phyloP scores from a whole-genome alignment of 495 filamentous ascomycete genomes.

The Lentithecium fluviatile region DNA sequence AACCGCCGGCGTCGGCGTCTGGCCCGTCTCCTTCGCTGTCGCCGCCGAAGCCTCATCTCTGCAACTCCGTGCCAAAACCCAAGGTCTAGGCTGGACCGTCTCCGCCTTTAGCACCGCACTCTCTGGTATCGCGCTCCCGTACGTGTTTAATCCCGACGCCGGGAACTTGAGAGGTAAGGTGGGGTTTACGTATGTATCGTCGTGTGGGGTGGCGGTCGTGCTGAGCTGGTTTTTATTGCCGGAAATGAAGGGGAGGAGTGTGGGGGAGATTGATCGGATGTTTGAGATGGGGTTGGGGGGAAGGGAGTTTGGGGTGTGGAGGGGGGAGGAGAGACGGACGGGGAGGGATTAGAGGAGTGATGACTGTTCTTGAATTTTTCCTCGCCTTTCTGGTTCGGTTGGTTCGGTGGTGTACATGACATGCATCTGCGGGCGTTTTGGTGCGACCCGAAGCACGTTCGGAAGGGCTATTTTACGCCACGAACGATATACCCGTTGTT shows the following conservation, averaged over 20 bases:
- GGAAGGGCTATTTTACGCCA: no score
- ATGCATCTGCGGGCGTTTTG: no score
- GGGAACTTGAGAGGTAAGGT: slow-evolving; percentile 26
- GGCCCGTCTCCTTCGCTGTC: slow-evolving; percentile 26
- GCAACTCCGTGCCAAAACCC: slow-evolving; percentile 25
- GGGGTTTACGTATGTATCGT: slow-evolving; percentile 23
- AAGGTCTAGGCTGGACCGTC: slow-evolving; percentile 25
- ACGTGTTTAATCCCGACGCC: slow-evolving; percentile 30
- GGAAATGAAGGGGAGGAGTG: slow-evolving; percentile 27
- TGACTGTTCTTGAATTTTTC: no score
- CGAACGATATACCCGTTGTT: no score
- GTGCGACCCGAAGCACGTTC: background rate
- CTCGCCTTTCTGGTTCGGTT: no score
- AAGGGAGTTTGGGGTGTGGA: slow-evolving; percentile 16
- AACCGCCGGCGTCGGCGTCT: slow-evolving; percentile 20
- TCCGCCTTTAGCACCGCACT: slow-evolving; percentile 4
- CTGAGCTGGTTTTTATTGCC: slow-evolving; percentile 20
- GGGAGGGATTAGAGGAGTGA: no score
- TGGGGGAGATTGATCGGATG: slow-evolving; percentile 26
- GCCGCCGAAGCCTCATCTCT: slow-evolving; percentile 26
- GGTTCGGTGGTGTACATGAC: no score
- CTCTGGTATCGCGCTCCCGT: slow-evolving; percentile 23
- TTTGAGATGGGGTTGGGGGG: slow-evolving; percentile 20
- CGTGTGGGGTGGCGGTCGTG: slow-evolving; percentile 4
- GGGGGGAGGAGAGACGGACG: background rate